phyloP scores from a whole-genome alignment of 768 basidiomycete species.

The Suillus fuscotomentosus region DNA sequence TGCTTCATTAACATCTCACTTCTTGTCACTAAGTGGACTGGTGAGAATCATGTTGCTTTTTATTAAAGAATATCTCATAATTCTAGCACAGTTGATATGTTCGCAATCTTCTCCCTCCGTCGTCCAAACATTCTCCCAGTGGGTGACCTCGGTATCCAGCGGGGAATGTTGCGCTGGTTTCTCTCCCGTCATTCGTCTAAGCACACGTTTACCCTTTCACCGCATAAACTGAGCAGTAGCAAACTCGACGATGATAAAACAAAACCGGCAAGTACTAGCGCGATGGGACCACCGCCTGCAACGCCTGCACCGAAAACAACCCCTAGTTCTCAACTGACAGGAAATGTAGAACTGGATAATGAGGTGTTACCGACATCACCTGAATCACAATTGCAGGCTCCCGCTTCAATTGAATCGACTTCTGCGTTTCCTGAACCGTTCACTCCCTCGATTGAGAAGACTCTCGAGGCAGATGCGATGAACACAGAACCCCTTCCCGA shows the following conservation, averaged over 20 bases:
- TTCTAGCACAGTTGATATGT: slow-evolving; percentile 75
- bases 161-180: slow-evolving; percentile 69
- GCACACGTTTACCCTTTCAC: slow-evolving; percentile 47
- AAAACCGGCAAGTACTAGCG: not conserved
- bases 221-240: slow-evolving; percentile 41
- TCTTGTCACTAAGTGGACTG: slow-evolving; percentile 52
- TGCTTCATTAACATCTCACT: slow-evolving; percentile 7
- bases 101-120: slow-evolving; percentile 83
- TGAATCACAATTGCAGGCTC: slow-evolving; percentile 2
- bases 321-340: not conserved
- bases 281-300: not conserved
- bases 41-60: slow-evolving; percentile 30
- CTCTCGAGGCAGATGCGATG: slow-evolving; percentile 39
- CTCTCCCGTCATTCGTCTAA: slow-evolving; percentile 57
- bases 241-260: slow-evolving; percentile 6
- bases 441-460: slow-evolving; percentile 67
- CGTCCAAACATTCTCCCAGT: slow-evolving; percentile 79
- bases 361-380: slow-evolving; percentile 34
- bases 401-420: slow-evolving; percentile 9
- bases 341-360: slow-evolving; percentile 11
- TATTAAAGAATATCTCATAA: slow-evolving; percentile 5
- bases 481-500: slow-evolving; percentile 47
- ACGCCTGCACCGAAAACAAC: slow-evolving; percentile 6
- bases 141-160: slow-evolving; percentile 84
- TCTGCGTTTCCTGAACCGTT: slow-evolving; percentile 53